phyloP scores from a whole-genome alignment of 768 basidiomycete species.

The Russula sp. region DNA sequence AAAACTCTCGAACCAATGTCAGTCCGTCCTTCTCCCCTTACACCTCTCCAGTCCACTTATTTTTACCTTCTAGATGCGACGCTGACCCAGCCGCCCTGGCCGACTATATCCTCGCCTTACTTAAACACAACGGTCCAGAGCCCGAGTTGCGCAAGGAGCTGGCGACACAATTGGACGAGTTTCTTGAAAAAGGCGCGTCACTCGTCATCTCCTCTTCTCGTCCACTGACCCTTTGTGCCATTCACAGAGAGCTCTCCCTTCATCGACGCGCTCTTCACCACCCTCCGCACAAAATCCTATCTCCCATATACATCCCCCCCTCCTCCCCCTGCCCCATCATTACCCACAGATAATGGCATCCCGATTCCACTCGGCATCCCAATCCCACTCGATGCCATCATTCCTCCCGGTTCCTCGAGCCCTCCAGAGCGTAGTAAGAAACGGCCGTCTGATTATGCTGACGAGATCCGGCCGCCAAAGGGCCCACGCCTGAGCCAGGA shows the following conservation, averaged over 20 bases:
- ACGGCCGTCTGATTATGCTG: slow-evolving; percentile 57
- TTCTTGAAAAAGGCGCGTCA: slow-evolving; percentile 78
- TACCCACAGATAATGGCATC: slow-evolving; percentile 55
- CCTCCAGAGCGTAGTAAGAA: slow-evolving; percentile 57
- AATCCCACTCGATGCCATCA: slow-evolving; percentile 65
- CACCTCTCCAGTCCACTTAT: slow-evolving; percentile 9
- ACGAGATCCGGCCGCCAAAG: slow-evolving; percentile 57
- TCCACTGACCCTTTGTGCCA: slow-evolving; percentile 12
- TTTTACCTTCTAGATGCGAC: slow-evolving; percentile 63
- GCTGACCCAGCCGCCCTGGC: slow-evolving; percentile 91
- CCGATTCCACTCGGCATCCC: slow-evolving; percentile 82
- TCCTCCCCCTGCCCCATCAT: slow-evolving; percentile 32
- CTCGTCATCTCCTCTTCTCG: slow-evolving; percentile 10
- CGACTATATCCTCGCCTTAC: slow-evolving; percentile 88
- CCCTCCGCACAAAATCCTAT: slow-evolving; percentile 81
- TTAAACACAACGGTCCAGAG: slow-evolving; percentile 86
- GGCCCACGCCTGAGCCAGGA: slow-evolving; percentile 63
- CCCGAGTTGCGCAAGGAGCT: slow-evolving; percentile 78
- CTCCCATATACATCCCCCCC: slow-evolving; percentile 57
- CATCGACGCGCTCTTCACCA: slow-evolving; percentile 80
- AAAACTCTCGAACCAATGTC: slow-evolving; percentile 89
- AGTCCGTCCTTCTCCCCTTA: slow-evolving; percentile 27
- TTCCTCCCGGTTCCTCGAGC: slow-evolving; percentile 39
- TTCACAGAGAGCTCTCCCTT: slow-evolving; percentile 61
- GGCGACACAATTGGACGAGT: slow-evolving; percentile 75